These are phyloP conservation scores for Citrus maxima DNA, from an alignment of 345 rosid species.

Conservation along the genomic window DNA sequence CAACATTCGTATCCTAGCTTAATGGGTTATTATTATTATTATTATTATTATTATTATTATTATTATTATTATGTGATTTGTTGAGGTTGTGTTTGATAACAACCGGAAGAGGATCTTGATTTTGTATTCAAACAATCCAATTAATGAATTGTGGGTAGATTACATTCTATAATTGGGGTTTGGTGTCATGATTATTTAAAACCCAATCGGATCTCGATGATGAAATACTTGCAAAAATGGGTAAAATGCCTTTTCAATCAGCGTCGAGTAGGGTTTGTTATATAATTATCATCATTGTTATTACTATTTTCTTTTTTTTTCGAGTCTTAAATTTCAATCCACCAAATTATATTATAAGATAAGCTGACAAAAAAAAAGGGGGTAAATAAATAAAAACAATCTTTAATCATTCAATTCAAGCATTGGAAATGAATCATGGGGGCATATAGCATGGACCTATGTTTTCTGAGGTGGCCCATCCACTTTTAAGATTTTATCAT, in stretches of 20 bases:
- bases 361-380: neutral
- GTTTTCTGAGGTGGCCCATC: neutral
- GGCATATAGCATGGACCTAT: neutral
- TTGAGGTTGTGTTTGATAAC: neutral
- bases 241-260: neutral
- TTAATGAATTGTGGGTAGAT: neutral
- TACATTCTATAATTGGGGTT: neutral
- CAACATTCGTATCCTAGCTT: no score
- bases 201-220: neutral
- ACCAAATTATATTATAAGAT: neutral
- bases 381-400: neutral
- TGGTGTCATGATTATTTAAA: neutral
- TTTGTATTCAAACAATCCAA: neutral
- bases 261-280: neutral
- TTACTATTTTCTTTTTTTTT: neutral
- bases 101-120: neutral
- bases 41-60: no score
- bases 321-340: neutral
- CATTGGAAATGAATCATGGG: neutral
- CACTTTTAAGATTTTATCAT: neutral
- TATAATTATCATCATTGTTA: neutral
- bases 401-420: neutral
- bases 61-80: no score
- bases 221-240: slow-evolving; percentile 1
- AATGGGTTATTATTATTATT: no score